Conservation (phyloP, 495 filamentous ascomycete species). For the Rostrohypoxylon terebratum region DNA sequence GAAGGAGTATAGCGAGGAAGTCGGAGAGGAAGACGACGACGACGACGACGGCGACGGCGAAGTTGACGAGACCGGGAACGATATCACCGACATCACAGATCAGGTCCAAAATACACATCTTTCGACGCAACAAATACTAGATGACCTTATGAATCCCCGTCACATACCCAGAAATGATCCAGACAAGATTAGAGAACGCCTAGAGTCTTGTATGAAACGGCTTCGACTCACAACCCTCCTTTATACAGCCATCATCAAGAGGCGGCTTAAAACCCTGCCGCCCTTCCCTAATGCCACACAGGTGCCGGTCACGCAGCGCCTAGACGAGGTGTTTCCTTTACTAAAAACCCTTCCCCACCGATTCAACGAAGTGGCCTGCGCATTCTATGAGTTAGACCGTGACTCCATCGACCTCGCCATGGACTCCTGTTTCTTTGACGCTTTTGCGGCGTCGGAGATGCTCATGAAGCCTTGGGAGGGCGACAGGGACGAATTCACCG, state of each 20-base stretch:
- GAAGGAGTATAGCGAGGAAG: conserved; percentile 84
- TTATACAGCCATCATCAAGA: conserved; percentile 70
- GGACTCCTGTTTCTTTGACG: conserved; percentile 63
- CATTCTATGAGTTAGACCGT: conserved; percentile 65
- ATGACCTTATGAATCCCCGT: conserved; percentile 66
- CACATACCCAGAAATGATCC: conserved; percentile 67
- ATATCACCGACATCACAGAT: conserved; percentile 39
- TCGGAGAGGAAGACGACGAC: conserved; percentile 61
- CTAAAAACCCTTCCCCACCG: conserved; percentile 56
- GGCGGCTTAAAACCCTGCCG: conserved; percentile 67
- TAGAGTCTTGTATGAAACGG: conserved; percentile 67
- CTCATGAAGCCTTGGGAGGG: conserved; percentile 58
- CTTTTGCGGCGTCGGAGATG: conserved; percentile 60
- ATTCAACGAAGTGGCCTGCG: conserved; percentile 57
- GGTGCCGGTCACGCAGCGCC: conserved; percentile 48
- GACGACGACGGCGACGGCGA: conserved; percentile 55
- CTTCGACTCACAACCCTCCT: conserved; percentile 68
- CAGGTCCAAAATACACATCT: conserved; percentile 43
- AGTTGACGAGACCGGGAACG: not conserved
- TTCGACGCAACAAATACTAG: conserved; percentile 61
- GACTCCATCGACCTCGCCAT: conserved; percentile 57
- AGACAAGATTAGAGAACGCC: conserved; percentile 64
- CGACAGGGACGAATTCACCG: conserved; percentile 60
- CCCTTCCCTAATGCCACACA: conserved; percentile 45
- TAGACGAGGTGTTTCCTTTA: conserved; percentile 59